Evolutionary conservation across 1,139 yeast species (phyloP), one percentile per base, ranked within the genome.

Genomic region (Hanseniaspora uvarum): DNA sequence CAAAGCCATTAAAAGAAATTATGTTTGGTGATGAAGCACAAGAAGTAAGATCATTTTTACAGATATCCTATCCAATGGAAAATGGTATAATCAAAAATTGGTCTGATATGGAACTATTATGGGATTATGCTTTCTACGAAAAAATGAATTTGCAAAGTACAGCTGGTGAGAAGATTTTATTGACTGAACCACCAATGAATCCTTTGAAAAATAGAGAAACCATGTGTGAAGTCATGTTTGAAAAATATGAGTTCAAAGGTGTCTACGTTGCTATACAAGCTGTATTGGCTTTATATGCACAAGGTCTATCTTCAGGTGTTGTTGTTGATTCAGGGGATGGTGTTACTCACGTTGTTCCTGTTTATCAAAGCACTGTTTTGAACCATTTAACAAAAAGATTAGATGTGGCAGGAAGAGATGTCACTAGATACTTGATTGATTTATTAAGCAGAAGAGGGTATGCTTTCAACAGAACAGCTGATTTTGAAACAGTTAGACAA

Each of bases 211-310:
- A 92, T 68, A 77, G 96, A 67, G 96, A 89, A 69, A 79, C 79
- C 56, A 89, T 92, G 97, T 89, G 95, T 66, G 92, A 86, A 61
- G 94, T 88, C 34, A 94, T 92, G 98, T 88, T 92, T 72, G 97
- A 92, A 69, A 86, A 86, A 68, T 92, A 92, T 69, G 83, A 85
- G 58, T 92, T 92, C 69, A 94, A 94, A 47, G 97, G 97, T 26
- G 97, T 92, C 30, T 92, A 92, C 63, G 98, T 92, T 44, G 97
- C 98, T 18, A 92, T 92, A 64, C 98, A 92, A 72, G 98, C 98
- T 1, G 98, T 92, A 16, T 77, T 92, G 66, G 97, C 98, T 0
- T 76, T 92, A 56, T 94, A 92, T 63, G 98, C 98, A 1, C 98
- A 94, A 71, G 97, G 97, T 56, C 77, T 92, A 62, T 83, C 94